A percentile compares a stretch with the other conserved stretches of the same genome.
phyloP scores from a whole-genome alignment of 495 filamentous ascomycete genomes.

The Podospora conica region DNA sequence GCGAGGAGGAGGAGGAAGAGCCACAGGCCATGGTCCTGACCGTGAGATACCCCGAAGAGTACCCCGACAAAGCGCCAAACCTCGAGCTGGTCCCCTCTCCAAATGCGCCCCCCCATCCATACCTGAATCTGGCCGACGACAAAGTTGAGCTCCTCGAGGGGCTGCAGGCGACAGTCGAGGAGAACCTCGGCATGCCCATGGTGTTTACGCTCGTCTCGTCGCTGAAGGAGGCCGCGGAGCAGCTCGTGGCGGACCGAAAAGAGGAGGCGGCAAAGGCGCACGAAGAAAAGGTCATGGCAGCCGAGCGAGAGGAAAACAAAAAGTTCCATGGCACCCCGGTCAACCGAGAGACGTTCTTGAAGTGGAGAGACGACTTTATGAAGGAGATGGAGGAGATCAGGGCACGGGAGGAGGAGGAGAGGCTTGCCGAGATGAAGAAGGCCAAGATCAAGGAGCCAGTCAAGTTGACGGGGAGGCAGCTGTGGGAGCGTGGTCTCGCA shows the following conservation, averaged over 20 bases:
- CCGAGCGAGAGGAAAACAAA: constrained; percentile 86
- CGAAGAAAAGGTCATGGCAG: constrained; percentile 60
- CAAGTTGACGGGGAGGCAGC: constrained; percentile 69
- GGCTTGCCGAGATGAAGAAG: constrained; percentile 69
- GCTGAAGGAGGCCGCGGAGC: constrained; percentile 82
- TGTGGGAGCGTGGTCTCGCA: constrained; percentile 79
- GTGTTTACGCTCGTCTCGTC: constrained; percentile 83
- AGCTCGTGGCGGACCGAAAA: constrained; percentile 61
- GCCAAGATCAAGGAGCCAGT: constrained; percentile 56
- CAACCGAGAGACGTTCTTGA: constrained; percentile 72
- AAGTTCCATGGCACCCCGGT: constrained; percentile 94
- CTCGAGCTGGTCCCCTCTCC: constrained; percentile 69
- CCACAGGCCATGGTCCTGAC: constrained; percentile 66
- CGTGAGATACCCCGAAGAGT: constrained; percentile 77
- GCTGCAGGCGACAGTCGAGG: constrained; percentile 65
- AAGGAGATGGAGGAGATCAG: constrained; percentile 70
- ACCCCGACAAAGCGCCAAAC: constrained; percentile 77
- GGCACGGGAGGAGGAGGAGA: constrained; percentile 57
- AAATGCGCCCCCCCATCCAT: constrained; percentile 59
- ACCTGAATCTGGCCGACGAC: constrained; percentile 55
- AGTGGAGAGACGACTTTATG: constrained; percentile 74
- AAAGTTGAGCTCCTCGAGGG: constrained; percentile 61
- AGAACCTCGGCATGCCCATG: constrained; percentile 98
- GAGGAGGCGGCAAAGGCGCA: constrained; percentile 53
- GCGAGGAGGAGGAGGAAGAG: constrained; percentile 43